Conservation (phyloP, 331 rosid species). For the Dryas integrifolia region DNA sequence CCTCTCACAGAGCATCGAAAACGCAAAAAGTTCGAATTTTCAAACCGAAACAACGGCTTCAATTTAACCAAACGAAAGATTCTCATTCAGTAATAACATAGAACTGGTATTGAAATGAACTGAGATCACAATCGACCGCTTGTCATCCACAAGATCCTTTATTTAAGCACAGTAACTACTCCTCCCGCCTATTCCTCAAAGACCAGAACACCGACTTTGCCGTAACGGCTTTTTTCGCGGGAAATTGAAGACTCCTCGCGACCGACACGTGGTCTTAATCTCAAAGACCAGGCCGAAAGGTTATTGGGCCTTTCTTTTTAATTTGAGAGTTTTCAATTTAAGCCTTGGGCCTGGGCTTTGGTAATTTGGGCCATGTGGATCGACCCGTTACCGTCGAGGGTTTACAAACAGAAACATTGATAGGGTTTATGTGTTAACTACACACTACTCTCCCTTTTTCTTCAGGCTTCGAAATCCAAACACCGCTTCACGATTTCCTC, state of each 20-base stretch:
- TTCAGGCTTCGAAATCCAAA: not conserved
- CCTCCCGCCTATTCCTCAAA: not conserved
- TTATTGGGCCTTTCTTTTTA: not conserved
- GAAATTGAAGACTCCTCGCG: not conserved
- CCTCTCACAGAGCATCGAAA: slow-evolving; percentile 1
- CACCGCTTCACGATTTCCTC: not conserved
- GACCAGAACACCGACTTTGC: slow-evolving; percentile 7
- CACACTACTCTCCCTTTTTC: too few relatives aligned
- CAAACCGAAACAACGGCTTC: not conserved
- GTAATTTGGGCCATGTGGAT: not conserved
- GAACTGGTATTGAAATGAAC: not conserved
- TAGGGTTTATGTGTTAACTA: slow-evolving; percentile 2
- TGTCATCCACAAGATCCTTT: too few relatives aligned
- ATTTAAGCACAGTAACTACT: not conserved
- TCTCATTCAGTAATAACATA: slow-evolving; percentile 9
- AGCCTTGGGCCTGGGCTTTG: not conserved
- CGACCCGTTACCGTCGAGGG: not conserved
- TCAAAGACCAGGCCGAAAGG: too few relatives aligned
- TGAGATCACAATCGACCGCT: too few relatives aligned
- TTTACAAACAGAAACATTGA: not conserved
- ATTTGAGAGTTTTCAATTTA: too few relatives aligned
- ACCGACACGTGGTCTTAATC: not conserved
- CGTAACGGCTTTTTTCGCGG: slow-evolving; percentile 27
- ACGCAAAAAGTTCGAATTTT: not conserved
- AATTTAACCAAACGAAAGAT: not conserved